Conservation (phyloP, 768 basidiomycete species). For the Amanita pallidorosea region DNA sequence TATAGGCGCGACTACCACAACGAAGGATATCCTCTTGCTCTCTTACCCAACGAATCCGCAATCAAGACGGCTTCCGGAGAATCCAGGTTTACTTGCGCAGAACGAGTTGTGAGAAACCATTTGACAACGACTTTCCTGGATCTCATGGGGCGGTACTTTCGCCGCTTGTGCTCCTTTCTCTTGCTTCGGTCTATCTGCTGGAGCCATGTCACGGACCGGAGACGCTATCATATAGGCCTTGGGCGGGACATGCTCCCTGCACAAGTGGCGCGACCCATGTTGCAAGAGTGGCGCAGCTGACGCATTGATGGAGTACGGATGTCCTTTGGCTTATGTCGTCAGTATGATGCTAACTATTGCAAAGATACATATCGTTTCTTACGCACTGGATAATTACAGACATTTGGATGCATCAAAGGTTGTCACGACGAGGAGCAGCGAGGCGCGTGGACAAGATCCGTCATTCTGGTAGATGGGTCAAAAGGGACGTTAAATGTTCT, state of each 20-base stretch:
- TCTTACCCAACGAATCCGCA: too few relatives aligned
- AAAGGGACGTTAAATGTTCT: slow-evolving; percentile 14
- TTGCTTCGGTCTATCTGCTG: slow-evolving; percentile 20
- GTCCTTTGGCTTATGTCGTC: not conserved
- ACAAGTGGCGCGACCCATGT: slow-evolving; percentile 17
- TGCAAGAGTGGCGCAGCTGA: slow-evolving; percentile 15
- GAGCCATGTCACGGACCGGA: slow-evolving; percentile 19
- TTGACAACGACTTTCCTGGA: slow-evolving; percentile 15
- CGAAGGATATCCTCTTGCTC: too few relatives aligned
- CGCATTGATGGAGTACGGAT: slow-evolving; percentile 20
- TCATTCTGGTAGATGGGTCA: slow-evolving; percentile 15
- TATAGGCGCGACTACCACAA: too few relatives aligned
- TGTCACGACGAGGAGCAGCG: too few relatives aligned
- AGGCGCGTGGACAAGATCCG: slow-evolving; percentile 19
- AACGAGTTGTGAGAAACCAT: slow-evolving; percentile 18
- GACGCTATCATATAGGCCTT: slow-evolving; percentile 14
- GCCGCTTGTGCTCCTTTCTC: slow-evolving; percentile 17
- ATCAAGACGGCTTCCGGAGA: slow-evolving; percentile 17
- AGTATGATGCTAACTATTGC: not conserved
- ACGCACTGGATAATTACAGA: slow-evolving; percentile 18
- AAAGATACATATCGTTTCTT: slow-evolving; percentile 13
- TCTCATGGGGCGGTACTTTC: slow-evolving; percentile 3
- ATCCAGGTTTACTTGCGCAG: slow-evolving; percentile 17
- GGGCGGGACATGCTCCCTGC: slow-evolving; percentile 16
- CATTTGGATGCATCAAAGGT: slow-evolving; percentile 12